Evolutionary conservation across 257 asterid species (phyloP).

Genomic region (Penstemon newberryi): DNA sequence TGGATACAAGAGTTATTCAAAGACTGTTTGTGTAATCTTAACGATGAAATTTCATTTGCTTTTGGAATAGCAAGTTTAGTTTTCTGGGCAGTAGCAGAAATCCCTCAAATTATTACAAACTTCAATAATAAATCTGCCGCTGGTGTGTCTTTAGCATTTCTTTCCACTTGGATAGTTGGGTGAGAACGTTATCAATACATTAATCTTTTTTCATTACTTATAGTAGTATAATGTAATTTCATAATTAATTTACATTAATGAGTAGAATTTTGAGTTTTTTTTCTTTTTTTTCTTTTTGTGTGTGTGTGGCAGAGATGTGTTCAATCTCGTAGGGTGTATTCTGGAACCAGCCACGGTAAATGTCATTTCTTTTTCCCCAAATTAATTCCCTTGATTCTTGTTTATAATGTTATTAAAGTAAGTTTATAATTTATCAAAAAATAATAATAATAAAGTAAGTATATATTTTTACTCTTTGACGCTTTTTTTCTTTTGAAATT

Average conservation of each 20-base stretch:
- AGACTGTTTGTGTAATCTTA: slow-evolving; percentile 51
- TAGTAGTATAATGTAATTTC: background rate
- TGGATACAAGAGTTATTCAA: slow-evolving; percentile 43
- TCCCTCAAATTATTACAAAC: slow-evolving; percentile 62
- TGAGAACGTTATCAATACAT: background rate
- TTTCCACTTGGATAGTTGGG: slow-evolving; percentile 64
- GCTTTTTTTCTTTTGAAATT: background rate
- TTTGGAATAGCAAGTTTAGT: slow-evolving; percentile 48
- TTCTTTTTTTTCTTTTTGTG: background rate
- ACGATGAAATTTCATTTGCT: slow-evolving; percentile 51
- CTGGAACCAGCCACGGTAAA: slow-evolving; percentile 62
- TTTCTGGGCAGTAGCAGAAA: slow-evolving; percentile 61
- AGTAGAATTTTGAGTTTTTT: background rate
- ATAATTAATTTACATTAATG: background rate
- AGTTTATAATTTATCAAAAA: too few species aligned
- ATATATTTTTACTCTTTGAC: background rate
- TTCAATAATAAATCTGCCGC: slow-evolving; percentile 46
- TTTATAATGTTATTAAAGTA: too few species aligned
- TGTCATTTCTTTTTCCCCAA: background rate
- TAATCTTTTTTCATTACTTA: too few species aligned
- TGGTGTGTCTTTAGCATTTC: slow-evolving; percentile 59
- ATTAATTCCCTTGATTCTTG: background rate
- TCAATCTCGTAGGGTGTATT: slow-evolving; percentile 60
- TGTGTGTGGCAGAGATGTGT: slow-evolving; percentile 43
- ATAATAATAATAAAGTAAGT: too few species aligned